A percentile compares a stretch with the other conserved stretches of the same genome.
Evolutionary conservation across 257 asterid species (phyloP).

Genomic region (Lithospermum erythrorhizon): DNA sequence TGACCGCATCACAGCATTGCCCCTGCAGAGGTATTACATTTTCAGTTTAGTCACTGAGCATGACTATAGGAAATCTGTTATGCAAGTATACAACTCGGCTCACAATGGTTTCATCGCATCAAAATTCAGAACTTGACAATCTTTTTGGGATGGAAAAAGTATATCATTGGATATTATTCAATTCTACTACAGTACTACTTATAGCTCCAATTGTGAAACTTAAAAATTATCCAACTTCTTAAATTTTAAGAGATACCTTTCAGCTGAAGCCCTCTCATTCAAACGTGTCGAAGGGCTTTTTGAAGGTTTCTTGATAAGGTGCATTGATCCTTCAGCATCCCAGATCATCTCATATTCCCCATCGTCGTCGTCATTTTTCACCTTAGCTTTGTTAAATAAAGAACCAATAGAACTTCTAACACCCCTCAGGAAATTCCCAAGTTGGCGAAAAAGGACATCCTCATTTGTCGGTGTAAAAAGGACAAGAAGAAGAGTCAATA

Average conservation of each 20-base stretch:
- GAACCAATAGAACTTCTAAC: conserved; percentile 25
- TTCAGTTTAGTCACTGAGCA: background rate
- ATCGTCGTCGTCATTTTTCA: conserved; percentile 72
- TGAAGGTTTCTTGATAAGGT: conserved; percentile 64
- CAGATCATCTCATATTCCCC: conserved; percentile 84
- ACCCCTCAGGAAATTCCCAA: conserved; percentile 28
- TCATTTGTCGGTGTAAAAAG: conserved; percentile 66
- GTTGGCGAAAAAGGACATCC: conserved; percentile 26
- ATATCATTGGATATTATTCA: background rate
- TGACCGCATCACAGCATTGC: conserved; percentile 68
- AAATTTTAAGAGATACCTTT: conserved; percentile 32
- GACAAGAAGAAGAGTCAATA: conserved; percentile 44
- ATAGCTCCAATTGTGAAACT: background rate
- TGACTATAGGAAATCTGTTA: background rate
- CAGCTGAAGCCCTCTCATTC: conserved; percentile 34
- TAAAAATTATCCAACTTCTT: too few relatives aligned
- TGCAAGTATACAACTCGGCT: background rate
- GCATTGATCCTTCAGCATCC: conserved; percentile 98
- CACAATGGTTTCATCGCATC: background rate
- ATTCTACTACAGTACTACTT: too few relatives aligned
- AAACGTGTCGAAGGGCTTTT: conserved; percentile 26
- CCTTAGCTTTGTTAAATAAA: conserved; percentile 37
- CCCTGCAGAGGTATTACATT: conserved; percentile 32
- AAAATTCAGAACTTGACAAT: too few relatives aligned
- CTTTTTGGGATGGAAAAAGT: too few relatives aligned